Evolutionary conservation across 176 grass and related monocot species (phyloP), one percentile per base, ranked within the genome.

Genomic region (Carex parvula): DNA sequence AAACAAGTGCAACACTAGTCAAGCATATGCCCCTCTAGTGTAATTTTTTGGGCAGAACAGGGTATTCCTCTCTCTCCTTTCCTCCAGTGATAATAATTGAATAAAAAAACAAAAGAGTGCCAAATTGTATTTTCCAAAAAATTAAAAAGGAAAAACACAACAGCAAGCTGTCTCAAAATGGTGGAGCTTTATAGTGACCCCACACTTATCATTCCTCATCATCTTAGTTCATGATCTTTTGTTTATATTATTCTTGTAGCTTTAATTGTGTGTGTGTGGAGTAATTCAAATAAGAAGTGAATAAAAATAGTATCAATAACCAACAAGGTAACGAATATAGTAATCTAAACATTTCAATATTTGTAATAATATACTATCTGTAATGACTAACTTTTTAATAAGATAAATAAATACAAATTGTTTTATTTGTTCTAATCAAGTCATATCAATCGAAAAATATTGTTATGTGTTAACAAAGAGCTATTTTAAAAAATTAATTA

Each of bases 131-230:
- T 82, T 82, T 30, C 20, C 41, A 53, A 32, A 67, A 81, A 64
- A 69, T 46, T 22, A 46, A 54, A 83, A 83, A 54, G 21, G 24
- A 64, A 86, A 13, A 82, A 81, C 42, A 79, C 41, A 84, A 48
- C 57, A 67, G 26, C 62, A 72, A 79, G 70, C 60, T 70, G 88
- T 83, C 83, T 84, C 91, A 84, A 88, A n/a, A 63, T 82, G 86
- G 80, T 81, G 83, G 85, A 73, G 44, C 87, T 83, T 86, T 87
- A 82, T 79, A 70, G 61, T 70, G 87, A 64, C 50, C 85, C 84
- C 82, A 42, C 46, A 60, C 62, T 85, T 72, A 85, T 89, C 87
- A 87, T 85, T 77, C 67, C 26, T 83, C 74, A 29, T 65, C 77
- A 1, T 42, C 17, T 37, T 37, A 29, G 22, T 83, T 70, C 0